These are phyloP conservation scores for Pyrenophora teres DNA, from an alignment of 2,329 filamentous ascomycete species.

Conservation along the genomic window DNA sequence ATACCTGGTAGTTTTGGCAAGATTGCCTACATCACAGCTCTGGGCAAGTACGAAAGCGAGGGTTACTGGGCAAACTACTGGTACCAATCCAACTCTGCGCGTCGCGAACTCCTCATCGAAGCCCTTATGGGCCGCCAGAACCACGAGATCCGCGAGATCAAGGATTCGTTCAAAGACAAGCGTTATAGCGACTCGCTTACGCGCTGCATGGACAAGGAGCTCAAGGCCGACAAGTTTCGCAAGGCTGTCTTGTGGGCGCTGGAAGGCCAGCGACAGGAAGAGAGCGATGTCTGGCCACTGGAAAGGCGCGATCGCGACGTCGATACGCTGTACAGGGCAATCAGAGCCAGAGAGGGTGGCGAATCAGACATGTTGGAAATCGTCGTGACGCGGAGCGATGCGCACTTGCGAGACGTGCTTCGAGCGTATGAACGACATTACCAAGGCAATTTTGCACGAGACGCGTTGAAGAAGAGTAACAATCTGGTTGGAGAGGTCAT, in stretches of 20 bases:
- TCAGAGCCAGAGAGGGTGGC: conserved; percentile 74
- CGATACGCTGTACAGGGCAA: conserved; percentile 70
- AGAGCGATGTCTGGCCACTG: conserved; percentile 64
- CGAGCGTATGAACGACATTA: conserved; percentile 75
- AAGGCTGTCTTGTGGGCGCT: conserved; percentile 82
- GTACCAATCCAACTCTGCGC: conserved; percentile 85
- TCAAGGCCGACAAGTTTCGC: conserved; percentile 96
- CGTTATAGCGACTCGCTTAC: conserved; percentile 82
- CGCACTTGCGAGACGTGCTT: conserved; percentile 80
- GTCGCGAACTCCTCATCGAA: conserved; percentile 90
- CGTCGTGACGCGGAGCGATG: conserved; percentile 78
- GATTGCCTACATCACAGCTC: conserved; percentile 84
- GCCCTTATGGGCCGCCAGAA: conserved; percentile 88
- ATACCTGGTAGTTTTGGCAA: conserved; percentile 82
- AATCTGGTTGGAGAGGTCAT: conserved; percentile 95
- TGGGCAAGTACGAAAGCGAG: conserved; percentile 90
- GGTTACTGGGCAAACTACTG: conserved; percentile 98
- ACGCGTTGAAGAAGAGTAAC: conserved; percentile 83
- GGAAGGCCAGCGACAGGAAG: conserved; percentile 82
- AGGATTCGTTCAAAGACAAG: conserved; percentile 86
- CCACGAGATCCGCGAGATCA: conserved; percentile 84
- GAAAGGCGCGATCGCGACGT: conserved; percentile 70
- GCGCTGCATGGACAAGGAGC: conserved; percentile 87
- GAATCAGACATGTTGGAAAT: conserved; percentile 88
- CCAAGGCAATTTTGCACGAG: conserved; percentile 80